A percentile compares a stretch with the other conserved stretches of the same genome.
Evolutionary conservation across 2,329 filamentous ascomycete species (phyloP).

Genomic region (Talaromyces piceae): DNA sequence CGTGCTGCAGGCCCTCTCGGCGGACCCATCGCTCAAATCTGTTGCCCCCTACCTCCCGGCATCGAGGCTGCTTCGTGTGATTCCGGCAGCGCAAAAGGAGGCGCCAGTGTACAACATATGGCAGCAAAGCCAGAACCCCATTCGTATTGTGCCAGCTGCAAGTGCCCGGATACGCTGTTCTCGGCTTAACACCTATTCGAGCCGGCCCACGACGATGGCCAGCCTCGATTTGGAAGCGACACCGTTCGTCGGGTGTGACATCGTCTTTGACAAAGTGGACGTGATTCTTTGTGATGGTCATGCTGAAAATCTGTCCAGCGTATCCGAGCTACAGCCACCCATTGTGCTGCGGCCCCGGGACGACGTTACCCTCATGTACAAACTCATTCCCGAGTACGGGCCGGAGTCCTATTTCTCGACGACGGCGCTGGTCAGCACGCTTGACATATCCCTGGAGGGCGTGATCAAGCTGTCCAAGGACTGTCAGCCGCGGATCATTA

Average conservation of each 20-base stretch:
- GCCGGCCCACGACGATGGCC: conserved; percentile 43
- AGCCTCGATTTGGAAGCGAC: conserved; percentile 51
- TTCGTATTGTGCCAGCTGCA: conserved; percentile 49
- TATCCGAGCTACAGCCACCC: conserved; percentile 27
- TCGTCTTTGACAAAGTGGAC: conserved; percentile 43
- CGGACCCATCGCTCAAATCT: conserved; percentile 40
- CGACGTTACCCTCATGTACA: conserved; percentile 52
- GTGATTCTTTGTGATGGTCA: conserved; percentile 42
- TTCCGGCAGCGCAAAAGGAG: conserved; percentile 43
- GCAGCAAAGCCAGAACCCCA: conserved; percentile 46
- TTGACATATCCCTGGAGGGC: conserved; percentile 43
- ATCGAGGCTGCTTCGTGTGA: conserved; percentile 49
- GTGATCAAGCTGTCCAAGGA: conserved; percentile 32
- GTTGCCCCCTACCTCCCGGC: conserved; percentile 50
- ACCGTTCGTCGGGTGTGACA: conserved; percentile 43
- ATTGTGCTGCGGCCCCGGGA: conserved; percentile 46
- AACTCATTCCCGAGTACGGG: conserved; percentile 36
- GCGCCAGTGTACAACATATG: conserved; percentile 47
- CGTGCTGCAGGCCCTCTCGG: conserved; percentile 48
- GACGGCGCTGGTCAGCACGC: conserved; percentile 30
- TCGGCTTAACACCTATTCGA: conserved; percentile 36
- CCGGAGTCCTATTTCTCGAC: conserved; percentile 29
- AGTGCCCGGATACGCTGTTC: conserved; percentile 52
- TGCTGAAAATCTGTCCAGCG: conserved; percentile 37
- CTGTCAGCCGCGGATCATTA: conserved; percentile 38